Evolutionary conservation across 352 stramenopile genomes (phyloP).

Genomic region (Phytophthora hibernalis): DNA sequence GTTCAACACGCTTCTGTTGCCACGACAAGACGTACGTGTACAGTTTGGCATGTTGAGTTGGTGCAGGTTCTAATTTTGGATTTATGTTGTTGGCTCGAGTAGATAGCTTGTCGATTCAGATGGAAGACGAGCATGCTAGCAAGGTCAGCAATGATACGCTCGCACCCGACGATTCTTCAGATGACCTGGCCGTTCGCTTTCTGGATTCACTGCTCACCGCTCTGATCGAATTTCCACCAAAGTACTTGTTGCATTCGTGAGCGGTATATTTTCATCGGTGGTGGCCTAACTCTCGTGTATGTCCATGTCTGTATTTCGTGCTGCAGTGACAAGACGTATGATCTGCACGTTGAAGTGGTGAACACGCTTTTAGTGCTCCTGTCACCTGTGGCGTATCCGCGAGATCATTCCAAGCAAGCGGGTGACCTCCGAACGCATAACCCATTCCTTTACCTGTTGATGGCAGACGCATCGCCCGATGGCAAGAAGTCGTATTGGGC

Average conservation of each 20-base stretch:
- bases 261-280: background rate
- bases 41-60: background rate
- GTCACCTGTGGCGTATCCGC: conserved; percentile 67
- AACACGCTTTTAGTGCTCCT: conserved; percentile 79
- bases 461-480: conserved; percentile 40
- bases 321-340: conserved; percentile 54
- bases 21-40: conserved; percentile 23
- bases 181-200: conserved; percentile 73
- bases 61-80: background rate
- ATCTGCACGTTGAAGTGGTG: conserved; percentile 79
- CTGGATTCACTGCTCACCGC: conserved; percentile 66
- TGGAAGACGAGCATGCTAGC: conserved; percentile 23
- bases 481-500: conserved; percentile 62
- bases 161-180: conserved; percentile 33
- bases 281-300: conserved; percentile 1
- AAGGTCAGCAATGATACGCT: conserved; percentile 16
- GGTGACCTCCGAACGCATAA: conserved; percentile 58
- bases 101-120: conserved; percentile 43
- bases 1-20: background rate
- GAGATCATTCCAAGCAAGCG: conserved; percentile 55
- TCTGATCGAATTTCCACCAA: conserved; percentile 68
- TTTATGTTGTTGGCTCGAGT: background rate
- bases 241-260: conserved; percentile 41
- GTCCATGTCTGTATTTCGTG: background rate
- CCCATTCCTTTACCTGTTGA: conserved; percentile 75